These are phyloP conservation scores for Nicotiana sylvestris DNA, from an alignment of 257 asterid species.

Conservation along the genomic window DNA sequence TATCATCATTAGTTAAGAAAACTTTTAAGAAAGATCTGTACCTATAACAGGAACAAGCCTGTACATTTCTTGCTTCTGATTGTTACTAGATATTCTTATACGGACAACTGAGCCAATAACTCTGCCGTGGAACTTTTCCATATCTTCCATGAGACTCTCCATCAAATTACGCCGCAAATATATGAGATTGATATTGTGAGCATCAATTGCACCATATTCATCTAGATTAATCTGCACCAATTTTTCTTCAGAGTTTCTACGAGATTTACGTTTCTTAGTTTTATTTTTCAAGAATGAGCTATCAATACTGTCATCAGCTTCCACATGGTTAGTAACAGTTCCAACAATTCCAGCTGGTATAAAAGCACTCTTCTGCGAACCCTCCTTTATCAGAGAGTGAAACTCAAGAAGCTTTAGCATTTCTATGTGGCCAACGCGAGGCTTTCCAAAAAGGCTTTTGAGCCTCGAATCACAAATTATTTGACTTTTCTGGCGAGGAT, in stretches of 20 bases:
- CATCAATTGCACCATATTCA: conserved; percentile 85
- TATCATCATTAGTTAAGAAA: background rate
- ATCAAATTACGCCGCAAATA: conserved; percentile 68
- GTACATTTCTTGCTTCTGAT: conserved; percentile 71
- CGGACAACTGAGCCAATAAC: conserved; percentile 81
- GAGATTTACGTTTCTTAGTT: conserved; percentile 51
- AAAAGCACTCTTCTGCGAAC: conserved; percentile 32
- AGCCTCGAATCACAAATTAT: conserved; percentile 72
- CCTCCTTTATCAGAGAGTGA: conserved; percentile 62
- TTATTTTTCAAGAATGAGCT: conserved; percentile 24
- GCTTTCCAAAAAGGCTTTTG: conserved; percentile 63
- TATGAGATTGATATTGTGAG: conserved; percentile 76
- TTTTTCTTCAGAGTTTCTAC: conserved; percentile 51
- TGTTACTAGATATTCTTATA: conserved; percentile 61
- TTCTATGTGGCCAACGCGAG: conserved; percentile 65
- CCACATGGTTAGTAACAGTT: conserved; percentile 27
- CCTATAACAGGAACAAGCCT: conserved; percentile 97
- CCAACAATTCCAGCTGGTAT: conserved; percentile 62
- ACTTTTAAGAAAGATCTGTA: conserved; percentile 22
- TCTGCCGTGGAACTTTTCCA: conserved; percentile 51
- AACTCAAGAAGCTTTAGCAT: conserved; percentile 79
- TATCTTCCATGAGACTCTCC: conserved; percentile 65
- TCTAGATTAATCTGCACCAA: conserved; percentile 41
- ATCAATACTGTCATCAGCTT: conserved; percentile 30
- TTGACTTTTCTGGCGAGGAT: conserved; percentile 66